Base-by-base conservation (phyloP, 1,139 yeast species). In the Suhomyces coccinellae region DNA sequence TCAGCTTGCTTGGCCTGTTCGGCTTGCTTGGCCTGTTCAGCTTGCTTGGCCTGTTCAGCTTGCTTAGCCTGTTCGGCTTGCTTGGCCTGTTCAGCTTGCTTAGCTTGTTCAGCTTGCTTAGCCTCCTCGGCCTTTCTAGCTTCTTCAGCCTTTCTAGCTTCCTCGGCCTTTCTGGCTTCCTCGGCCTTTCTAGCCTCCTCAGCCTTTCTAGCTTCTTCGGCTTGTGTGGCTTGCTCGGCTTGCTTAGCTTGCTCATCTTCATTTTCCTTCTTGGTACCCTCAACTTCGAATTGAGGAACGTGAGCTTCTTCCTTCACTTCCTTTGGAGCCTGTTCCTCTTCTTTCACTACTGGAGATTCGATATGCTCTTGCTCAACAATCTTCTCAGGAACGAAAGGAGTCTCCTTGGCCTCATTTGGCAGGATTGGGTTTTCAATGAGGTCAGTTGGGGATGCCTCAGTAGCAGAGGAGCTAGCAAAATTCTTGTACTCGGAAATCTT, bases 201-300 rank as follows among this genome's bases (percentile, higher is more conserved):
- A 6, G 24, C 24, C 24, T 20, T 20, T 20, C 24, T 20, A 11
- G n/a, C 29, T 6, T n/a, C n/a, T 24, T 15, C 30, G 6, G 13
- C 33, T 26, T 26, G 29, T 8, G 6, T 11, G 11, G 29, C n/a
- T 26, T 6, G 29, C n/a, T 26, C 29, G 12, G 12, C n/a, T 26
- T 26, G 29, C 12, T 11, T 26, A 6, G n/a, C n/a, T 6, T 26
- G n/a, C 11, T 26, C n/a, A 11, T 26, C 12, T 5, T 44, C 36
- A 8, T 46, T 50, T 16, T 33, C 45, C 17, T 43, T 43, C 2
- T 45, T 37, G 24, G 58, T 53, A 13, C 51, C 54, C 14, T 51
- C 61, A 30, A 46, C 51, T 38, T 59, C 68, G 35, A 57, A 53
- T 17, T 65, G 68, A 33, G 69, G 69, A 36, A 49, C 59, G 11